A percentile compares a stretch with the other conserved stretches of the same genome.
These are phyloP conservation scores for Parachlorella kessleri DNA, from an alignment of 139 green algal species.

Conservation along the genomic window DNA sequence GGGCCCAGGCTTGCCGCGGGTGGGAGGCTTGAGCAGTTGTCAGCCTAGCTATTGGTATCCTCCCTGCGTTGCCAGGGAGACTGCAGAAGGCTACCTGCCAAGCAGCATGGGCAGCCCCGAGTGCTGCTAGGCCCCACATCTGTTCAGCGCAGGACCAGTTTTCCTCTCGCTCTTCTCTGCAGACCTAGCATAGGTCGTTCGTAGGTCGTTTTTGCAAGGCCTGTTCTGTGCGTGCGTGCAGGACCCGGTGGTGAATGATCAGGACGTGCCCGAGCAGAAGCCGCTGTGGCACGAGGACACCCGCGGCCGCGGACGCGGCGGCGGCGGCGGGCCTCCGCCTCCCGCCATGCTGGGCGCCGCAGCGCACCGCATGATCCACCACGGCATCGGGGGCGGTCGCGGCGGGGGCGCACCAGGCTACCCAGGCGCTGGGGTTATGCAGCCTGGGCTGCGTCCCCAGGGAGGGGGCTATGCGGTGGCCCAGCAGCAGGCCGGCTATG, in stretches of 20 bases:
- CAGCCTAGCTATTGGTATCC: no score
- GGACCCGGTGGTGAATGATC: conserved; percentile 35
- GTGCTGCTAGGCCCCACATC: not conserved
- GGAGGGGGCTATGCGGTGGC: not conserved
- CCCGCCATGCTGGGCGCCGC: conserved; percentile 24
- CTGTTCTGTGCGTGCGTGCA: not conserved
- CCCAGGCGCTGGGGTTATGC: not conserved
- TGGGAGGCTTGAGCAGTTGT: no score
- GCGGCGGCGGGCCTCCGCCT: conserved; percentile 10
- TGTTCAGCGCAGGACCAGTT: not conserved
- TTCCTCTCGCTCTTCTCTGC: not conserved
- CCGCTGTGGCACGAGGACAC: conserved; percentile 61
- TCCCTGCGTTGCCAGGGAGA: no score
- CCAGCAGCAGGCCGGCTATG: conserved; percentile 2
- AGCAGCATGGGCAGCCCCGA: conserved; percentile 1
- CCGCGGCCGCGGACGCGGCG: conserved; percentile 11
- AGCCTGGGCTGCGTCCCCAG: not conserved
- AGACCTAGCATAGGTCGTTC: no score
- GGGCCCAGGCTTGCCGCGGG: no score
- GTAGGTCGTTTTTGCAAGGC: no score
- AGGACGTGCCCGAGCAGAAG: conserved; percentile 45
- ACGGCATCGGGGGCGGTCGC: conserved; percentile 21
- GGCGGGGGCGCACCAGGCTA: not conserved
- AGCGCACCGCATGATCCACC: conserved; percentile 51
- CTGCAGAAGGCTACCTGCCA: no score